phyloP scores from a whole-genome alignment of 192 early-diverging fungal species.

The Coemansia sp. region DNA sequence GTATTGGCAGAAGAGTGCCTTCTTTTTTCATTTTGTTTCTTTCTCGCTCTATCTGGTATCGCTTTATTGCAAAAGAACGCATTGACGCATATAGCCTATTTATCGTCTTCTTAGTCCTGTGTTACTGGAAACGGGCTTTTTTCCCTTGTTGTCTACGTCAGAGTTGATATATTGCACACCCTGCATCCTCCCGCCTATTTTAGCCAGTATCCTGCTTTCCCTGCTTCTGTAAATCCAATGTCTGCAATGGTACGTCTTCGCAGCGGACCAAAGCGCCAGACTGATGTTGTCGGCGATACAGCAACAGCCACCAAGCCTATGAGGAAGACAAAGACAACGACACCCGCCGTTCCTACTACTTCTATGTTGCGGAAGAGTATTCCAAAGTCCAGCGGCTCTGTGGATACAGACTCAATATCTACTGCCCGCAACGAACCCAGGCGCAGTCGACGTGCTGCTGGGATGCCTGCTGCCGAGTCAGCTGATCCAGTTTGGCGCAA shows the following conservation, averaged over 20 bases:
- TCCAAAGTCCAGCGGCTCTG: not conserved
- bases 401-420: not conserved
- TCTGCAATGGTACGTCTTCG: slow-evolving; percentile 46
- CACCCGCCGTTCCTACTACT: not conserved
- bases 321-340: slow-evolving; percentile 2
- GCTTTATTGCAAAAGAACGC: not conserved
- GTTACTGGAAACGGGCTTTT: not conserved
- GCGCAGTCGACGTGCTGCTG: slow-evolving; percentile 15
- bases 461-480: slow-evolving; percentile 18
- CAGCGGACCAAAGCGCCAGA: slow-evolving; percentile 25
- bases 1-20: not conserved
- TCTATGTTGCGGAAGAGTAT: not conserved
- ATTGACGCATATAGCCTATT: not conserved
- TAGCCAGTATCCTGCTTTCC: not conserved
- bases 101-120: not conserved
- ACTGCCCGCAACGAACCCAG: slow-evolving; percentile 2
- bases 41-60: not conserved
- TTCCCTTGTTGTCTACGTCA: not conserved
- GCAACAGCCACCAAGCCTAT: slow-evolving; percentile 5
- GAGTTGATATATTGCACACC: not conserved
- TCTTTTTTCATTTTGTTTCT: slow-evolving; percentile 8
- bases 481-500: slow-evolving; percentile 5
- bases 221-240: slow-evolving; percentile 19
- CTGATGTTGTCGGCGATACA: slow-evolving; percentile 4
- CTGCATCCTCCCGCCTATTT: not conserved